Evolutionary conservation across 2,329 filamentous ascomycete genomes (phyloP).

Genomic region (Ophioceras dolichostomum): DNA sequence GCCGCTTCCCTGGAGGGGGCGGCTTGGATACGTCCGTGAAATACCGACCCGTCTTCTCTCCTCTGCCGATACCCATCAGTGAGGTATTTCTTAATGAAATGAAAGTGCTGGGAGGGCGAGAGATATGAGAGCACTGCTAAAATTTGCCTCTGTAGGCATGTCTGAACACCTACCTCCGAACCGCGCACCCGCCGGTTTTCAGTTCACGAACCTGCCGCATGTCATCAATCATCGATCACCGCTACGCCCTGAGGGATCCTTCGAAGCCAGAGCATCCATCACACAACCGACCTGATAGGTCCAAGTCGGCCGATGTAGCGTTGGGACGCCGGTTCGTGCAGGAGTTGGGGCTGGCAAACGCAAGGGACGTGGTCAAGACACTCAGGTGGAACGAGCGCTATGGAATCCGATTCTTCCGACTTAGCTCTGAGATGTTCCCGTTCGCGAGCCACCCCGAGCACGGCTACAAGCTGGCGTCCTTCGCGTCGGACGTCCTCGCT

Average conservation of each 20-base stretch:
- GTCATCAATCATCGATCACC: conserved; percentile 78
- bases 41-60: too few relatives aligned
- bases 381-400: conserved; percentile 86
- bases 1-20: conserved; percentile 81
- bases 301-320: conserved; percentile 50
- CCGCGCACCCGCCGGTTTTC: conserved; percentile 73
- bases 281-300: conserved; percentile 76
- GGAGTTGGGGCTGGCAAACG: conserved; percentile 67
- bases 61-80: too few relatives aligned
- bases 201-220: conserved; percentile 87
- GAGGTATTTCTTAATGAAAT: too few relatives aligned
- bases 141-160: conserved; percentile 59
- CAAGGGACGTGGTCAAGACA: conserved; percentile 74
- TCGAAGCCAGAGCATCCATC: conserved; percentile 65
- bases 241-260: conserved; percentile 67
- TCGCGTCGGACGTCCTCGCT: conserved; percentile 65
- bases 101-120: too few relatives aligned
- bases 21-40: conserved; percentile 68
- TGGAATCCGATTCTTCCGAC: conserved; percentile 80
- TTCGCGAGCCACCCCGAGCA: conserved; percentile 84
- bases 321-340: conserved; percentile 65
- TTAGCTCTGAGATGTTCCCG: conserved; percentile 95
- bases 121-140: too few relatives aligned
- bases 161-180: conserved; percentile 81
- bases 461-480: conserved; percentile 74